phyloP scores from a whole-genome alignment of 176 grass and related monocot species.

The Carex cristatella region DNA sequence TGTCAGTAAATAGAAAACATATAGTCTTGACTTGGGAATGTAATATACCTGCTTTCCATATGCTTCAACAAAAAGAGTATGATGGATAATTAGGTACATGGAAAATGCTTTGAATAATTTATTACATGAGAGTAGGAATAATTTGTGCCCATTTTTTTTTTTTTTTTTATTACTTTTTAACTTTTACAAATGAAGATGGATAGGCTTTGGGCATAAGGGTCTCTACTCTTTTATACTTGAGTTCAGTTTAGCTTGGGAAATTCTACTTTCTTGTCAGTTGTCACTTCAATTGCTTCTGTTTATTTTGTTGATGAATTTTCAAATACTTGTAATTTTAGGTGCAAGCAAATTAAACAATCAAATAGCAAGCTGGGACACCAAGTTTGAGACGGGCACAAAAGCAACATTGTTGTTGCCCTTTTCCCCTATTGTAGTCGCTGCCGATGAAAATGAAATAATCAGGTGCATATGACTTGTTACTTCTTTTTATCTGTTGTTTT shows the following conservation, averaged over 20 bases:
- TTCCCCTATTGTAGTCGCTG: constrained; percentile 73
- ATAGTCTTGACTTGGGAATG: not conserved
- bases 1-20: not conserved
- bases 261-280: not conserved
- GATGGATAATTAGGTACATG: not conserved
- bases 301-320: constrained; percentile 3
- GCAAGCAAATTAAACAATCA: constrained; percentile 86
- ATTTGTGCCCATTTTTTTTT: not conserved
- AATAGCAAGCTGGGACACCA: constrained; percentile 95
- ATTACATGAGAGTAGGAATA: not conserved
- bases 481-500: not conserved
- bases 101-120: not conserved
- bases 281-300: not conserved
- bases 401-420: constrained; percentile 76
- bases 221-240: not conserved
- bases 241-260: not conserved
- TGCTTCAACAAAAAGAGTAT: not conserved
- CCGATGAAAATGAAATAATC: constrained; percentile 92
- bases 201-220: not conserved
- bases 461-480: constrained; percentile 32
- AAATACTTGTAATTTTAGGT: constrained; percentile 30
- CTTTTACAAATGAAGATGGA: not conserved
- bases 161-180: not conserved
- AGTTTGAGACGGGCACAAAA: constrained; percentile 79
- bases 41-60: not conserved